Base-by-base conservation (phyloP, 2,329 filamentous ascomycete species). In the Pezicula carpinea region DNA sequence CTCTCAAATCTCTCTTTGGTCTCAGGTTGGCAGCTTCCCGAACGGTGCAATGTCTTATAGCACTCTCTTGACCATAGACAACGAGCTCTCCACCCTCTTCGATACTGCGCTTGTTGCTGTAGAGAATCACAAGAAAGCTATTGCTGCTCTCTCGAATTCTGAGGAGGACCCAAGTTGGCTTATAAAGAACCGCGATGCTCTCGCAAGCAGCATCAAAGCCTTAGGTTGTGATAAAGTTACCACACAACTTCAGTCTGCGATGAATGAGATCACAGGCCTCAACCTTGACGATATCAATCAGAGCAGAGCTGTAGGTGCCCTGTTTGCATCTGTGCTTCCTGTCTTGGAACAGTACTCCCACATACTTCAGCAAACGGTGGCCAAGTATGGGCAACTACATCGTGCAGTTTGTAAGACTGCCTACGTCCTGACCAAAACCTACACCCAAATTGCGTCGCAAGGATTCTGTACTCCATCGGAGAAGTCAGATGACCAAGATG, bases 391-490 rank as follows among this genome's bases (percentile, higher is more conserved):
- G 1, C 69, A 74, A 2, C 70, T 91, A 6, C 89, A 97, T 61
- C 72, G 77, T 8, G 77, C 86, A 11, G 82, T 82, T 2, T 85
- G 83, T 57, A 85, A 86, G 56, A 79, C 95, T 62, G 81, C 87
- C 0, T 85, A 87, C 63, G 79, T 84, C 13, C 76, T 99, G 38
- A 80, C 83, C 29, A 88, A 84, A 42, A 80, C 83, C 0, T 96
- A 96, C 64, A 79, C 80, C 1, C 83, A 90, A 49, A 79, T 99
- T 42, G 83, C 87, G 1, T 78, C 82, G 1, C 83, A 95, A 63
- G 93, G 93, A 2, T 97, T 97, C 73, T 99, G 93, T 63, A 89
- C 84, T 17, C 93, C 93, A 0, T 77, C 86, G 18, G 91, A 97
- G 59, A 85, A 90, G 57, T 82, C 82, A 1, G 80, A 88, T 34